Evolutionary conservation across 1,139 yeast genomes (phyloP), one percentile per base, ranked within the genome.

Genomic region (Lodderomyces elongisporus): DNA sequence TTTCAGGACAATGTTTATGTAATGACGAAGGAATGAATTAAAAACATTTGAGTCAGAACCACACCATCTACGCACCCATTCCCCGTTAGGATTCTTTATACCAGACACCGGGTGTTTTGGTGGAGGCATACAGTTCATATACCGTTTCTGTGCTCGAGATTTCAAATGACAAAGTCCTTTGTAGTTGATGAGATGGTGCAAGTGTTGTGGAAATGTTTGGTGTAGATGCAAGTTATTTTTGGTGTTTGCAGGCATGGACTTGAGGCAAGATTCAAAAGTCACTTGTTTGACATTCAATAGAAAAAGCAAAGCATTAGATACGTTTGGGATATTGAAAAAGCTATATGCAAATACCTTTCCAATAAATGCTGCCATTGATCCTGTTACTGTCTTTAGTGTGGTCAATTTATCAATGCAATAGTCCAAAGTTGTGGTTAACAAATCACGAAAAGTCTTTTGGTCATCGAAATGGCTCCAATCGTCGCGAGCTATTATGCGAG

Each of bases 271-370:
- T 34, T 59, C 61, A 41, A 58, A 53, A 20, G 52, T 47, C 15
- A 52, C 47, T 64, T 61, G 67, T 46, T 66, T 77, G 43, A 81
- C 77, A 45, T 76, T 77, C 30, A 85, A 58, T 14, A 79, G 52
- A 42, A 79, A 79, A 27, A 84, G 56, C 25, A 85, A 56, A 1
- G 84, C 80, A 28, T 64, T 66, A 12, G 84, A 75, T 5, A 82
- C 76, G n/a, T 73, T 66, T 0, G 82, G 80, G 2, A 83, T 51
- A 42, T 70, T 62, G 49, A 78, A 74, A 45, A 71, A 85, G 10
- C 79, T 61, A 48, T 76, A 74, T 1, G 93, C 89, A 53, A 85
- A 74, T 1, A 81, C 73, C 49, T 85, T 85, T 8, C 95, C 95
- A n/a, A 80, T 66, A 49, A 85, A 84, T 2, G 93, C 93, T 17